Percentiles rank a stretch among this genome's conserved stretches.
Evolutionary conservation across 805 yeast species (phyloP).

Genomic region (Nakazawaea holstii): DNA sequence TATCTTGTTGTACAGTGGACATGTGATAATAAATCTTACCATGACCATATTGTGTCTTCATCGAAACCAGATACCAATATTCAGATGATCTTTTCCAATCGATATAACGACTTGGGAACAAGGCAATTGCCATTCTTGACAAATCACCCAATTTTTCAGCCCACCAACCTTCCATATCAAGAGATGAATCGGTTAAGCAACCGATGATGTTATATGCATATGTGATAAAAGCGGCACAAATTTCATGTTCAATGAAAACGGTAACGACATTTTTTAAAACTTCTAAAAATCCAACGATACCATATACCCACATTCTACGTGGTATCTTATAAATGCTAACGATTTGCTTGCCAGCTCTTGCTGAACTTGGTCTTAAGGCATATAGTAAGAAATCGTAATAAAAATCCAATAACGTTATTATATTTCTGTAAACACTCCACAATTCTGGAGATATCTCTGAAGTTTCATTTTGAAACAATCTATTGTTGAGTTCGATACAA

Average conservation of each 20-base stretch:
- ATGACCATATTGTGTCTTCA: constrained; percentile 72
- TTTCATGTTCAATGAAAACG: constrained; percentile 71
- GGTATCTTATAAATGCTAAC: constrained; percentile 75
- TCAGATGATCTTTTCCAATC: constrained; percentile 85
- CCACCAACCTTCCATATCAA: constrained; percentile 72
- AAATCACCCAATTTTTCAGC: constrained; percentile 81
- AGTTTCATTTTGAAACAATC: constrained; percentile 41
- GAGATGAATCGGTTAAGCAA: constrained; percentile 46
- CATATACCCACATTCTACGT: constrained; percentile 80
- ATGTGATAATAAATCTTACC: constrained; percentile 85
- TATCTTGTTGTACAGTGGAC: constrained; percentile 79
- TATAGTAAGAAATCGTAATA: constrained; percentile 69
- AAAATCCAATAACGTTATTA: constrained; percentile 59
- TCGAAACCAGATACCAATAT: constrained; percentile 74
- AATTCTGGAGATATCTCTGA: constrained; percentile 54
- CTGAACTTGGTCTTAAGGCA: constrained; percentile 60
- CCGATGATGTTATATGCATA: constrained; percentile 62
- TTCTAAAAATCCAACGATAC: constrained; percentile 75
- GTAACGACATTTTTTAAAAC: constrained; percentile 70
- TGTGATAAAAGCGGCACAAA: constrained; percentile 68
- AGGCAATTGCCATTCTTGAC: constrained; percentile 82
- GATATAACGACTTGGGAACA: constrained; percentile 71
- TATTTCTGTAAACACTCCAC: constrained; percentile 68
- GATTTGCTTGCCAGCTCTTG: constrained; percentile 71
- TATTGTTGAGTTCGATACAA: constrained; percentile 52